These are phyloP conservation scores for Thozetella sp. DNA, from an alignment of 495 filamentous ascomycete species.

Conservation along the genomic window DNA sequence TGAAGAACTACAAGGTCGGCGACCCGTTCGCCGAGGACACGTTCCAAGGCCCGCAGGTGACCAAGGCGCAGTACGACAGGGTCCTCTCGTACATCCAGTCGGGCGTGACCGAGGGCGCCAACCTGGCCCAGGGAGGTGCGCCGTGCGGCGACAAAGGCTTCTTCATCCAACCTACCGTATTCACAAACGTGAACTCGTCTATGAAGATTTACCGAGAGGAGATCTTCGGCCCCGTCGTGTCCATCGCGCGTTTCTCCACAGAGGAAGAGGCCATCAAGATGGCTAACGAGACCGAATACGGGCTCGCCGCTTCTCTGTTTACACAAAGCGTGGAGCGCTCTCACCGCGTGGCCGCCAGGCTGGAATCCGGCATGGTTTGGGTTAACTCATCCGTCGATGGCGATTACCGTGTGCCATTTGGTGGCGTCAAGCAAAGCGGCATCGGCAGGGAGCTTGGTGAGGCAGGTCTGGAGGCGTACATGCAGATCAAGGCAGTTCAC, in stretches of 20 bases:
- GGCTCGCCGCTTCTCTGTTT: slow-evolving; percentile 84
- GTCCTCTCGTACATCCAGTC: slow-evolving; percentile 80
- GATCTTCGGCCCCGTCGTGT: slow-evolving; percentile 92
- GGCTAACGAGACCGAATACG: slow-evolving; percentile 90
- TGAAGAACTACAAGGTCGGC: slow-evolving; percentile 74
- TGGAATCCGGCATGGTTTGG: slow-evolving; percentile 97
- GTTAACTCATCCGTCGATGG: slow-evolving; percentile 85
- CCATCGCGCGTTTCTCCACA: slow-evolving; percentile 76
- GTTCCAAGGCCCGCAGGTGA: slow-evolving; percentile 95
- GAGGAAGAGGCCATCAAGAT: slow-evolving; percentile 84
- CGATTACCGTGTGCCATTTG: slow-evolving; percentile 80
- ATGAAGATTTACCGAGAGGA: slow-evolving; percentile 93
- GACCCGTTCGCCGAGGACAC: slow-evolving; percentile 85
- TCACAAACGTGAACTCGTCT: slow-evolving; percentile 81
- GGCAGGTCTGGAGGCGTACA: slow-evolving; percentile 79
- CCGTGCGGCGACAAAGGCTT: slow-evolving; percentile 65
- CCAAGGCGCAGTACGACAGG: slow-evolving; percentile 84
- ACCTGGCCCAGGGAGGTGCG: slow-evolving; percentile 70
- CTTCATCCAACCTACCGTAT: slow-evolving; percentile 83
- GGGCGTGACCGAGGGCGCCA: slow-evolving; percentile 85
- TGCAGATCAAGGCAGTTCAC: slow-evolving; percentile 77
- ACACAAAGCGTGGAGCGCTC: slow-evolving; percentile 78
- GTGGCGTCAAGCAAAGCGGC: slow-evolving; percentile 93
- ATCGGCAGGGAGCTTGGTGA: slow-evolving; percentile 90
- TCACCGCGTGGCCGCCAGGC: slow-evolving; percentile 79